phyloP scores from a whole-genome alignment of 2,329 filamentous ascomycete genomes.

The Botrytis pseudocinerea region DNA sequence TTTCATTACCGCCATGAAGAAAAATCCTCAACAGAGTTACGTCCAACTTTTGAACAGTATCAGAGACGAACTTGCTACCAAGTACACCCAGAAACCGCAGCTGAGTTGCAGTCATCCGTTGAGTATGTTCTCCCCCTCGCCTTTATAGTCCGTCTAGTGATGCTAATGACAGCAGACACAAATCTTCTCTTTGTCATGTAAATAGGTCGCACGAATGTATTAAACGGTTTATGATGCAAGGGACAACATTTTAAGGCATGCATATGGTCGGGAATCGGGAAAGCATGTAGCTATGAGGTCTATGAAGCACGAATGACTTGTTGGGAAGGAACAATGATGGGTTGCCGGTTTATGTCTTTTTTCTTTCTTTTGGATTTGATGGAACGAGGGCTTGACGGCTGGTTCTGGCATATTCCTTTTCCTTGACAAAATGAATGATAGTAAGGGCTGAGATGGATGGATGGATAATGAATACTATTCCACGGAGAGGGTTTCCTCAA shows the following conservation, averaged over 20 bases:
- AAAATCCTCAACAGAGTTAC: conserved; percentile 94
- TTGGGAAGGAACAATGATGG: neutral
- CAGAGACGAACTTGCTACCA: conserved; percentile 79
- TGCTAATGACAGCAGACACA: conserved; percentile 51
- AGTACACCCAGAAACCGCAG: conserved; percentile 94
- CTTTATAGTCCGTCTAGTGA: conserved; percentile 8
- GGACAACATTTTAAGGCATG: conserved; percentile 3
- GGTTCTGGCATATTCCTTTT: neutral
- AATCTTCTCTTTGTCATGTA: conserved; percentile 64
- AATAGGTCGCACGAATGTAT: conserved; percentile 28
- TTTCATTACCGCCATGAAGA: conserved; percentile 87
- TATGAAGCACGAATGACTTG: neutral
- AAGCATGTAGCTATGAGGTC: neutral
- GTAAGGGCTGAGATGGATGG: conserved; percentile 2
- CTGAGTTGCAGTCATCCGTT: conserved; percentile 93
- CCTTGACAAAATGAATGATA: conserved; percentile 1
- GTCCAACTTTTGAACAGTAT: conserved; percentile 94
- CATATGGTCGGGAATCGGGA: conserved; percentile 9
- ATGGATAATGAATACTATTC: neutral
- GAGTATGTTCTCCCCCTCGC: conserved; percentile 54
- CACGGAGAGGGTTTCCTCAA: neutral
- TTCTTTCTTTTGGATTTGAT: neutral
- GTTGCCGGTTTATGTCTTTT: neutral
- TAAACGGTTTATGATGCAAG: conserved; percentile 14
- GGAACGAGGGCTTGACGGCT: neutral